These are phyloP conservation scores for Oryza meyeriana DNA, from an alignment of 176 grass and related monocot genomes.

Conservation along the genomic window DNA sequence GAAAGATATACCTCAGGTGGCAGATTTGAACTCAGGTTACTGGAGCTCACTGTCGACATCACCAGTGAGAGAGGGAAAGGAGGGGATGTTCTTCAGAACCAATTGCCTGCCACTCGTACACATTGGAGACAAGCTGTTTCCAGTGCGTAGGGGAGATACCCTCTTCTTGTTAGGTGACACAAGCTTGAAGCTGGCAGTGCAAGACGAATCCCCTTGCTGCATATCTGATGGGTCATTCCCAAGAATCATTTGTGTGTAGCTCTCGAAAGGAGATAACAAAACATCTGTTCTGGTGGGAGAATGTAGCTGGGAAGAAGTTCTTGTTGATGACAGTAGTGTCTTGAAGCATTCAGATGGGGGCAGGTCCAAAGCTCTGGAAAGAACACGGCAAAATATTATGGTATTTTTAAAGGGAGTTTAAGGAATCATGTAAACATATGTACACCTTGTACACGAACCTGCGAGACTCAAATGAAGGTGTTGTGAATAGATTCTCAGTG, in stretches of 20 bases:
- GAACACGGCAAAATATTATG: not conserved
- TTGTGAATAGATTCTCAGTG: not conserved
- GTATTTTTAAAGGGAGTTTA: not conserved
- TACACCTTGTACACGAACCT: constrained; percentile 6
- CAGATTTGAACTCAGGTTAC: constrained; percentile 1
- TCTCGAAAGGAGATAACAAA: not conserved
- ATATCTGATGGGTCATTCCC: constrained; percentile 2
- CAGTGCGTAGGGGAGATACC: not conserved
- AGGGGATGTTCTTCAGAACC: constrained; percentile 7
- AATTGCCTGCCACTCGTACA: not conserved
- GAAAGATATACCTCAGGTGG: constrained; percentile 4
- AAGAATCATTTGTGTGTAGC: not conserved
- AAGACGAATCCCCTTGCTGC: not conserved
- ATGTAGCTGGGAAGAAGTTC: not conserved
- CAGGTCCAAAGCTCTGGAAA: constrained; percentile 11
- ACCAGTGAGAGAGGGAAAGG: constrained; percentile 27
- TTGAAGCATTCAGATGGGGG: constrained; percentile 10
- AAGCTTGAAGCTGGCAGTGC: constrained; percentile 1
- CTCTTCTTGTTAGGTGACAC: constrained; percentile 37
- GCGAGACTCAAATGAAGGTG: not conserved
- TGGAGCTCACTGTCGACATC: constrained; percentile 10
- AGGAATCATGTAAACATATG: not conserved
- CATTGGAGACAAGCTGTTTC: not conserved
- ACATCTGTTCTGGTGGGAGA: not conserved
- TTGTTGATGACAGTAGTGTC: not conserved